Base-by-base conservation (phyloP, 345 rosid genomes). In the Salix koriyanagi region DNA sequence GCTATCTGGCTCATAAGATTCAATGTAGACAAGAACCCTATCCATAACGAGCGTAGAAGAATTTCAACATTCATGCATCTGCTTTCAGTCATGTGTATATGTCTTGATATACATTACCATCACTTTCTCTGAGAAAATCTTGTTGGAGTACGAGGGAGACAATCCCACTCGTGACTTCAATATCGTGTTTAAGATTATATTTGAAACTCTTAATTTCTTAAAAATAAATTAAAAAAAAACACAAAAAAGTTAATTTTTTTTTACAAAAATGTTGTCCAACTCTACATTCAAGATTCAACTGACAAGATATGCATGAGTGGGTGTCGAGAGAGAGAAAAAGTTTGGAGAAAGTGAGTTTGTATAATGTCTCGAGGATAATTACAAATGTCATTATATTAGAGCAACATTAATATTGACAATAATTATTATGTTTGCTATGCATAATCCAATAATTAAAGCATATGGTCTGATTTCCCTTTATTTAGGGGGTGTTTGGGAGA, bases 71-170 rank as follows among this genome's bases (percentile, higher is more conserved):
- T 8, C 61, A 36, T 75, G 61, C 64, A 52, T 19, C 44, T 18
- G 26, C 32, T 10, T 3, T 9, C 26, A 1, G 15, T 23, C 64
- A 23, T 58, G 64, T 9, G 5, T 4, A 23, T 10, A 25, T 3
- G 64, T 10, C 10, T 39, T 41, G 69, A 26, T 30, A 12, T 64
- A 15, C 15, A 25, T 9, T 19, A 26, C 67, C 37, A 19, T 80
- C 85, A 62, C 65, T 75, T 64, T 77, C 77, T 14, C 2, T 9
- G 77, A 48, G 77, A 65, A 79, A 70, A 67, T 73, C 64, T 77
- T 81, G 85, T 77, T 78, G 74, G 78, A 69, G 86, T 79, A 70
- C 19, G 84, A 79, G 76, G 89, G 84, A 66, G 89, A 87, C 90
- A 87, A 73, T 6, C 75, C 73, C 87, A 46, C 83, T 81, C 83